phyloP scores from a whole-genome alignment of 2,329 filamentous ascomycete genomes.

The Penicillium sp. region DNA sequence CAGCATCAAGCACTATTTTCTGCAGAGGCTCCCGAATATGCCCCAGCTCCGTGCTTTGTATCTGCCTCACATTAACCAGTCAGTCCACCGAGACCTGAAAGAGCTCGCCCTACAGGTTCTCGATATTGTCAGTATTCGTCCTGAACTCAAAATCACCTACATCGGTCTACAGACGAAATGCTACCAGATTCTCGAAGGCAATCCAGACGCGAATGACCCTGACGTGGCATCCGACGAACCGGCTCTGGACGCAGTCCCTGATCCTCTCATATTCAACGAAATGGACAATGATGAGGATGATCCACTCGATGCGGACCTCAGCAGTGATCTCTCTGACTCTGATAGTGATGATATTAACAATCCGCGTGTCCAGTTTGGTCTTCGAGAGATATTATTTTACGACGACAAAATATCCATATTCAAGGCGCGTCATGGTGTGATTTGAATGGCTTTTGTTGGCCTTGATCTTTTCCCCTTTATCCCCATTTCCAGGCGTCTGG shows the following conservation, averaged over 20 bases:
- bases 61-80: constrained; percentile 61
- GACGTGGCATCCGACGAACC: constrained; percentile 40
- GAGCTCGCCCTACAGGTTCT: constrained; percentile 72
- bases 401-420: constrained; percentile 79
- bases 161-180: constrained; percentile 71
- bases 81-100: constrained; percentile 56
- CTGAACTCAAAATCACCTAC: constrained; percentile 71
- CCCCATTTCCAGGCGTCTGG: neutral
- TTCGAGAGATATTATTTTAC: constrained; percentile 76
- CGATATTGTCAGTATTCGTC: constrained; percentile 69
- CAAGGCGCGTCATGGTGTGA: constrained; percentile 61
- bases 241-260: constrained; percentile 33
- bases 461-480: neutral
- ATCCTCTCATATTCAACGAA: no score
- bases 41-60: constrained; percentile 65
- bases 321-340: constrained; percentile 28
- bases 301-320: constrained; percentile 6
- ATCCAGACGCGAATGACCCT: constrained; percentile 34
- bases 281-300: constrained; percentile 32
- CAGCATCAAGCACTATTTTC: constrained; percentile 61
- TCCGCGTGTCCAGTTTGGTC: constrained; percentile 48
- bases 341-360: constrained; percentile 37
- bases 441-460: constrained; percentile 23
- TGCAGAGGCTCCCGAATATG: constrained; percentile 66
- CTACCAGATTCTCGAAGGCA: constrained; percentile 68